Evolutionary conservation across 768 basidiomycete genomes (phyloP).

Genomic region (Suillus placidus): DNA sequence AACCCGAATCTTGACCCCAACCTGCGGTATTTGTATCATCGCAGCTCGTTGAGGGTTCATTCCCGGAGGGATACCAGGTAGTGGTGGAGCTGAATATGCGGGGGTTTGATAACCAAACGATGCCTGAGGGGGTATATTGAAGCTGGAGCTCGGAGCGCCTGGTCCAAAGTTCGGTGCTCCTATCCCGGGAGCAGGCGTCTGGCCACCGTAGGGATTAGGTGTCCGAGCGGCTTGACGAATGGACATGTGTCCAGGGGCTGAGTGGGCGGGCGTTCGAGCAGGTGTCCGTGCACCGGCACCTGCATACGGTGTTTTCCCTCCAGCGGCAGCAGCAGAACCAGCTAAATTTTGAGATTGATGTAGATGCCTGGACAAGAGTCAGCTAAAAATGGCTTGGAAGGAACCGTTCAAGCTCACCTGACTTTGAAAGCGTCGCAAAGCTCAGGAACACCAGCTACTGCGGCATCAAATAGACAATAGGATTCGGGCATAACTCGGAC

Average conservation of each 20-base stretch:
- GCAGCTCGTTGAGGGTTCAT: slow-evolving; percentile 71
- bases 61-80: slow-evolving; percentile 52
- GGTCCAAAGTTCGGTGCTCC: slow-evolving; percentile 39
- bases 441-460: slow-evolving; percentile 89
- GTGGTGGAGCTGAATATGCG: slow-evolving; percentile 51
- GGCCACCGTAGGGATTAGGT: slow-evolving; percentile 74
- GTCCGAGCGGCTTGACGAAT: slow-evolving; percentile 70
- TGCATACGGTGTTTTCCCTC: slow-evolving; percentile 77
- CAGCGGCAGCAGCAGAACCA: slow-evolving; percentile 44
- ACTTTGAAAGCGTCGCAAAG: slow-evolving; percentile 98
- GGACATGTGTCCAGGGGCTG: slow-evolving; percentile 83
- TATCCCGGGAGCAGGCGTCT: slow-evolving; percentile 40
- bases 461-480: slow-evolving; percentile 88
- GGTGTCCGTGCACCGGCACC: slow-evolving; percentile 76
- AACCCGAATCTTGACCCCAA: slow-evolving; percentile 40
- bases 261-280: slow-evolving; percentile 68
- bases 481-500: slow-evolving; percentile 86
- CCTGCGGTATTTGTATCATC: slow-evolving; percentile 55
- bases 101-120: slow-evolving; percentile 46
- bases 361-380: slow-evolving; percentile 54
- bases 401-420: slow-evolving; percentile 44
- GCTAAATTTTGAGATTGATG: slow-evolving; percentile 74
- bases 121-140: slow-evolving; percentile 34
- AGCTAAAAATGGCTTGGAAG: slow-evolving; percentile 2
- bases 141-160: slow-evolving; percentile 30